These are phyloP conservation scores for Zygotorulaspora danielsina DNA, from an alignment of 805 yeast genomes.

Conservation along the genomic window DNA sequence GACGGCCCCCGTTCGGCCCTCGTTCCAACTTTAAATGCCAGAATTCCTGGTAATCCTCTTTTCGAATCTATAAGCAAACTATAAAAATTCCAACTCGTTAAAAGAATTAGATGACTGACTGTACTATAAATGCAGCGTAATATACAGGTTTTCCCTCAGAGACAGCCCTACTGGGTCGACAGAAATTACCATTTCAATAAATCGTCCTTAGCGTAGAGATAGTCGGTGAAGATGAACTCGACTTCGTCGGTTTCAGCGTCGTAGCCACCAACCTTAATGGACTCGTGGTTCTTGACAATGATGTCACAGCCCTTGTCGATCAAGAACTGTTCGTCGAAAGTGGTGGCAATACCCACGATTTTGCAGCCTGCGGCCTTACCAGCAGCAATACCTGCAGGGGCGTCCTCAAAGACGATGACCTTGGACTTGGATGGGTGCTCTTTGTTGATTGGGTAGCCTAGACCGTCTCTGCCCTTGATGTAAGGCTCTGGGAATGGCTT, in stretches of 20 bases:
- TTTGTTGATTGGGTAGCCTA: slow-evolving; percentile 37
- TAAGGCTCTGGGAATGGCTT: slow-evolving; percentile 88
- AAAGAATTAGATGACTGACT: neutral
- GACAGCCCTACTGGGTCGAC: no score
- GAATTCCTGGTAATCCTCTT: no score
- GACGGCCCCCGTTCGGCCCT: no score
- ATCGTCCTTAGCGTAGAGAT: slow-evolving; percentile 38
- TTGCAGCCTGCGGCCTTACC: slow-evolving; percentile 81
- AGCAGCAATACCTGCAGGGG: slow-evolving; percentile 82
- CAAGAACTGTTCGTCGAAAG: slow-evolving; percentile 65
- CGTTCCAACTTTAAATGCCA: no score
- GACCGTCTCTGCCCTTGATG: slow-evolving; percentile 47
- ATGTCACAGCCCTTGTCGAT: slow-evolving; percentile 75
- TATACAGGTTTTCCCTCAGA: slow-evolving; percentile 1
- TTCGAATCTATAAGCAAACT: neutral
- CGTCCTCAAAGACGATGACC: slow-evolving; percentile 77
- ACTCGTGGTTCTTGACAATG: slow-evolving; percentile 68
- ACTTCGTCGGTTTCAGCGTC: slow-evolving; percentile 40
- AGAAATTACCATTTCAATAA: slow-evolving; percentile 32
- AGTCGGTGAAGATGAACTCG: slow-evolving; percentile 38
- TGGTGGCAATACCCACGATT: slow-evolving; percentile 78
- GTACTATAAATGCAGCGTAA: slow-evolving; percentile 1
- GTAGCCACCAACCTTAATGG: slow-evolving; percentile 56
- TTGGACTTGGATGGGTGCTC: slow-evolving; percentile 38
- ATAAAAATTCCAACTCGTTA: slow-evolving; percentile 3